phyloP scores from a whole-genome alignment of 805 yeast genomes.

The Monosporozyma yasuniensis region DNA sequence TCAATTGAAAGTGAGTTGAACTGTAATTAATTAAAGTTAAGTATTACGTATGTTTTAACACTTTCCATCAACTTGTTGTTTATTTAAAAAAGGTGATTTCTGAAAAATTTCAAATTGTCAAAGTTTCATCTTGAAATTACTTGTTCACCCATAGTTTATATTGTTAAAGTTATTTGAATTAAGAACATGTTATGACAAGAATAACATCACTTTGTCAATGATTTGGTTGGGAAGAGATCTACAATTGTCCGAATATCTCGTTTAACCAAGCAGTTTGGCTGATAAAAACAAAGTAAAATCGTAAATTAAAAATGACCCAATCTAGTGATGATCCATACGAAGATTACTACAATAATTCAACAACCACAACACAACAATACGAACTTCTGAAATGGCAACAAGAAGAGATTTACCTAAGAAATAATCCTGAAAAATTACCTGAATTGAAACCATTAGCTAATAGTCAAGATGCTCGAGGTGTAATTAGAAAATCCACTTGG shows the following conservation, averaged over 20 bases:
- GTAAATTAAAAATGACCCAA: neutral
- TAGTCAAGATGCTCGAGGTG: neutral
- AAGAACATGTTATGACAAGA: too few species aligned
- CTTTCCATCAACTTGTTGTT: neutral
- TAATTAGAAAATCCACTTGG: neutral
- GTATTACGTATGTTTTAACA: neutral
- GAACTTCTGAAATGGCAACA: conserved; percentile 1
- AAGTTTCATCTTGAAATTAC: too few species aligned
- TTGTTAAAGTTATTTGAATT: too few species aligned
- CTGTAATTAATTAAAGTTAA: neutral
- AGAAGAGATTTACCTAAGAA: conserved; percentile 9
- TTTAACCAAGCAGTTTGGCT: neutral
- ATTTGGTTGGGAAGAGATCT: too few species aligned
- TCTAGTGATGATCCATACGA: conserved; percentile 7
- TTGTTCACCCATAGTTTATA: too few species aligned
- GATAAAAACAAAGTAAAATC: neutral
- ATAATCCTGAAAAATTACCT: conserved; percentile 9
- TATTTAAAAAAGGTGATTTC: neutral
- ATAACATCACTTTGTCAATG: too few species aligned
- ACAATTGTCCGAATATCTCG: neutral
- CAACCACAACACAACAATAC: neutral
- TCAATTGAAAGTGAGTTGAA: too few species aligned
- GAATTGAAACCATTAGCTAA: conserved; percentile 6
- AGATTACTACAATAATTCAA: conserved; percentile 3
- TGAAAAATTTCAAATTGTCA: neutral